Evolutionary conservation across 345 rosid species (phyloP).

Genomic region (Bretschneidera sinensis): DNA sequence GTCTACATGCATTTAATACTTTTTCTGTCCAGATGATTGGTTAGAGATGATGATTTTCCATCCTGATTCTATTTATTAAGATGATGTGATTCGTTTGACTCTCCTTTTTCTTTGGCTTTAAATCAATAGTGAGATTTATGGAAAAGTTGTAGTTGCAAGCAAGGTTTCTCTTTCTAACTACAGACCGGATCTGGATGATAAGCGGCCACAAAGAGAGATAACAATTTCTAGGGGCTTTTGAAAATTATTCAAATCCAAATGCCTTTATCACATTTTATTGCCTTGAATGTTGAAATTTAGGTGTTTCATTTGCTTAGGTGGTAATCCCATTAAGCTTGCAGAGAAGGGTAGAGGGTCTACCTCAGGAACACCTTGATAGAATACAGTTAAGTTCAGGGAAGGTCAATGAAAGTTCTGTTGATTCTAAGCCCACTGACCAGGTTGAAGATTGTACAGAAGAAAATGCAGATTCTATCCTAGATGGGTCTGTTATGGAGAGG

Average conservation of each 20-base stretch:
- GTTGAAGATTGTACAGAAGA: constrained; percentile 48
- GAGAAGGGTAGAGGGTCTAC: constrained; percentile 89
- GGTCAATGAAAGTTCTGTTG: constrained; percentile 26
- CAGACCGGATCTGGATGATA: constrained; percentile 96
- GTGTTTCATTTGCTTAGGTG: constrained; percentile 43
- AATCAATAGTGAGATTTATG: constrained; percentile 68
- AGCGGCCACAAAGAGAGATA: constrained; percentile 99
- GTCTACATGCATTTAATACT: constrained; percentile 19
- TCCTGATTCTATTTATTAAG: neutral
- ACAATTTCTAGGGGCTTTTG: constrained; percentile 15
- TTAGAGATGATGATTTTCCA: neutral
- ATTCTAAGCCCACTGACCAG: constrained; percentile 31
- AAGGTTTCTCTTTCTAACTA: constrained; percentile 96
- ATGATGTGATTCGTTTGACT: neutral
- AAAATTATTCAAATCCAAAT: constrained; percentile 6
- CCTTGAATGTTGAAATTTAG: constrained; percentile 6
- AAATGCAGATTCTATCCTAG: constrained; percentile 50
- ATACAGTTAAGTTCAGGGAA: constrained; percentile 49
- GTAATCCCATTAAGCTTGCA: constrained; percentile 84
- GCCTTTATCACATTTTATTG: constrained; percentile 3
- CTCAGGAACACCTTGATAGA: constrained; percentile 92
- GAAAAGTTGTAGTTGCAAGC: constrained; percentile 94
- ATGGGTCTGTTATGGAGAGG: constrained; percentile 94
- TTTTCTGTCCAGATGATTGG: neutral
- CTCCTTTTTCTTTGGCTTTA: neutral